Conservation (phyloP, 805 yeast species). For the Priceomyces castillae region DNA sequence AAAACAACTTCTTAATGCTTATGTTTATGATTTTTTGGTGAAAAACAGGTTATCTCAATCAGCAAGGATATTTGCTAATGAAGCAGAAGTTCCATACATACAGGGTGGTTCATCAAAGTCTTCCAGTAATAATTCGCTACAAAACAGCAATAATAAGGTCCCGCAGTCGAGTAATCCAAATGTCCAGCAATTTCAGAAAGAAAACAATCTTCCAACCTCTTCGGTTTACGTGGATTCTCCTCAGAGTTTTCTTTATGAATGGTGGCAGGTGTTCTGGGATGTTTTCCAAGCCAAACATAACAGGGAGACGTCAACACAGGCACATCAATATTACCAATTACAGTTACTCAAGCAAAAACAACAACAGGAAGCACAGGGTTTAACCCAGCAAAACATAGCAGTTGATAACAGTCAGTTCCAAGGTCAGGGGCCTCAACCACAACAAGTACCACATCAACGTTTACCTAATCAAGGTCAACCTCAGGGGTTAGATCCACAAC, state of each 20-base stretch:
- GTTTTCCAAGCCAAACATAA: slow-evolving; percentile 78
- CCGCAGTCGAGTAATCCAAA: slow-evolving; percentile 6
- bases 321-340: slow-evolving; percentile 69
- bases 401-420: slow-evolving; percentile 17
- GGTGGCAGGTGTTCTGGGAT: slow-evolving; percentile 98
- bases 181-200: slow-evolving; percentile 28
- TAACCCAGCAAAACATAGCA: slow-evolving; percentile 25
- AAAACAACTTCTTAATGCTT: slow-evolving; percentile 69
- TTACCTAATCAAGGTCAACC: slow-evolving; percentile 5
- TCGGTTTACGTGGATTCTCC: slow-evolving; percentile 74
- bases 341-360: slow-evolving; percentile 59
- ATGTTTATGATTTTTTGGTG: slow-evolving; percentile 79
- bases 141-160: slow-evolving; percentile 8
- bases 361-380: slow-evolving; percentile 49
- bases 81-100: slow-evolving; percentile 61
- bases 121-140: slow-evolving; percentile 29
- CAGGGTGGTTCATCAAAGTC: slow-evolving; percentile 15
- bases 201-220: slow-evolving; percentile 47
- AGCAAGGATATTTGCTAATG: slow-evolving; percentile 70
- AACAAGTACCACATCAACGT: slow-evolving; percentile 14
- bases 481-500: slow-evolving; percentile 10
- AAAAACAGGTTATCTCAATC: slow-evolving; percentile 71
- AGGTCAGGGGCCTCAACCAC: slow-evolving; percentile 14
- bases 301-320: slow-evolving; percentile 56
- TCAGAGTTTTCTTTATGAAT: slow-evolving; percentile 81